These are phyloP conservation scores for Pinus tabuliformis DNA, from an alignment of 75 land plant species.

Conservation along the genomic window DNA sequence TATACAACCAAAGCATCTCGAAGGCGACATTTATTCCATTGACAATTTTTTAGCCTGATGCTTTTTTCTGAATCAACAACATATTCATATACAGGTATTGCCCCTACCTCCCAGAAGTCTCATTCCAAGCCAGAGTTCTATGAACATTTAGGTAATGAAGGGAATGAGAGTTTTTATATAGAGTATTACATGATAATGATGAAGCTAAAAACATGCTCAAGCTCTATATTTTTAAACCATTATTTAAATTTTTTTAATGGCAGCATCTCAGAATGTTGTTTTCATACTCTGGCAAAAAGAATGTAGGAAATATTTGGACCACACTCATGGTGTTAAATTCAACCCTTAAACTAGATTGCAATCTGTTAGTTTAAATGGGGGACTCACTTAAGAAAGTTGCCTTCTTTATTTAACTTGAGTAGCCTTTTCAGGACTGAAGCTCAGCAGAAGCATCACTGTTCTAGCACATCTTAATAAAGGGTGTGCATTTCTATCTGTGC, in stretches of 20 bases:
- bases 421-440: no score
- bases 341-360: no score
- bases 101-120: neutral
- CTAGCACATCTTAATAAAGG: no score
- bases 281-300: no score
- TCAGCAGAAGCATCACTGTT: no score
- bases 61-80: neutral
- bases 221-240: neutral
- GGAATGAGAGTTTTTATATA: neutral
- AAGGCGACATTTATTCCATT: neutral
- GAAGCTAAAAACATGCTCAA: neutral
- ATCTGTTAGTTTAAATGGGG: no score
- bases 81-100: neutral
- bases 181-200: neutral
- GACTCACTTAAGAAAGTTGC: no score
- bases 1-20: neutral
- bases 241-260: no score
- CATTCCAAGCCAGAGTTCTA: neutral
- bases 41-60: neutral
- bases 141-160: neutral
- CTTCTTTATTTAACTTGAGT: no score
- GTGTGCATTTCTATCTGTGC: no score
- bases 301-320: no score
- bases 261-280: neutral
- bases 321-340: no score